Conservation (phyloP, 352 stramenopile species). For the Pythium coloratum region DNA sequence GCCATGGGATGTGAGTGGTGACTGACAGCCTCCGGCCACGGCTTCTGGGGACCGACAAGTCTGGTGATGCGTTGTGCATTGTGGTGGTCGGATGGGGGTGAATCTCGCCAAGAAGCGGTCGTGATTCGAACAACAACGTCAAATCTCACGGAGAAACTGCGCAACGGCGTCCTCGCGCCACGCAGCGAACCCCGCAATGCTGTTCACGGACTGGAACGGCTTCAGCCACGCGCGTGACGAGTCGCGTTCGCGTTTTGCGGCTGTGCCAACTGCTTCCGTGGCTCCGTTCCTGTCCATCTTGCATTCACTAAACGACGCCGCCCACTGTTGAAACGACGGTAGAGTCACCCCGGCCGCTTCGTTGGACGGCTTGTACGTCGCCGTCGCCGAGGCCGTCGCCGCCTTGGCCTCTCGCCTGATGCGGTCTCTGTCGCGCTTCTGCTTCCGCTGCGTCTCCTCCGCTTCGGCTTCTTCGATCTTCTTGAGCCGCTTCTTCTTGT, state of each 20-base stretch:
- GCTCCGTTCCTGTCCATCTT: background rate
- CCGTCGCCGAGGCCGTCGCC: background rate
- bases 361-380: background rate
- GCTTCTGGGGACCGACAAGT: too few relatives aligned
- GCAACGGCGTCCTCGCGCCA: background rate
- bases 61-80: background rate
- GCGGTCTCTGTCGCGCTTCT: background rate
- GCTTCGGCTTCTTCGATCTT: background rate
- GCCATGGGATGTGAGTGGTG: too few relatives aligned
- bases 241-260: background rate
- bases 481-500: slow-evolving; percentile 18
- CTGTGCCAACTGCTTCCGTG: too few relatives aligned
- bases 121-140: background rate
- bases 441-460: background rate
- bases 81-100: background rate
- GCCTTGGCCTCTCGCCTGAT: background rate
- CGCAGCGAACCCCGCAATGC: background rate
- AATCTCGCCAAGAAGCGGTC: background rate
- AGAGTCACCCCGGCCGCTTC: background rate
- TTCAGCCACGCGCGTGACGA: background rate
- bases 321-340: background rate
- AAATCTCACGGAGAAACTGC: background rate
- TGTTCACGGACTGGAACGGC: background rate
- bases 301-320: background rate
- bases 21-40: too few relatives aligned